These are phyloP conservation scores for Ophiocordyceps camponoti-leonardi DNA, from an alignment of 2,329 filamentous ascomycete genomes.

Conservation along the genomic window DNA sequence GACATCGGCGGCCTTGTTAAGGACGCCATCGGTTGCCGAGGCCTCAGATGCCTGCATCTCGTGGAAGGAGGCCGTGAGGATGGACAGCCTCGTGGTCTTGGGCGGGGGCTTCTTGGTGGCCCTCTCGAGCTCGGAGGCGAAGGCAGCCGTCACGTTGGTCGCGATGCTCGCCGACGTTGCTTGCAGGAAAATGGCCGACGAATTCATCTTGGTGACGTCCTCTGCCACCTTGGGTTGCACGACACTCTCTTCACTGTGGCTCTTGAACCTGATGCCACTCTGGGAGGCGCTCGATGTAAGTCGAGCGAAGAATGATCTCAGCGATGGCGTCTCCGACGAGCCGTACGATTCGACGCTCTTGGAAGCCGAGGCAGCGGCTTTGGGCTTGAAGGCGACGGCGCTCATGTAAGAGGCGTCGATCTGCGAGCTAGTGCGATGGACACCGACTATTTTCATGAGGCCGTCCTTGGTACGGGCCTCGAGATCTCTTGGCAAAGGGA, in stretches of 20 bases:
- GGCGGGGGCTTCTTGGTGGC: constrained; percentile 96
- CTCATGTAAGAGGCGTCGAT: constrained; percentile 86
- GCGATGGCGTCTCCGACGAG: constrained; percentile 34
- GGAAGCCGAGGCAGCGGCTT: constrained; percentile 18
- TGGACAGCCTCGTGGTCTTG: constrained; percentile 67
- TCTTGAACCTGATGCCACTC: constrained; percentile 31
- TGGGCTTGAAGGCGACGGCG: constrained; percentile 67
- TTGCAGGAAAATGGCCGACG: constrained; percentile 71
- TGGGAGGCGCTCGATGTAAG: constrained; percentile 44
- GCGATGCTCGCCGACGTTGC: constrained; percentile 71
- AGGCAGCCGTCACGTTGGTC: constrained; percentile 54
- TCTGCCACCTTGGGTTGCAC: constrained; percentile 47
- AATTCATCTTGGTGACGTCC: constrained; percentile 53
- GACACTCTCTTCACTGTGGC: constrained; percentile 43
- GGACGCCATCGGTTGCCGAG: constrained; percentile 20
- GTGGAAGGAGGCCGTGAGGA: constrained; percentile 83
- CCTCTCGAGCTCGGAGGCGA: constrained; percentile 75
- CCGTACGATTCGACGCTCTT: constrained; percentile 33
- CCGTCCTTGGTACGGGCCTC: constrained; percentile 72
- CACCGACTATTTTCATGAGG: constrained; percentile 68
- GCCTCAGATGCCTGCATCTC: constrained; percentile 52
- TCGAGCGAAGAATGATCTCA: constrained; percentile 66
- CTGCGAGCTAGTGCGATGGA: constrained; percentile 75
- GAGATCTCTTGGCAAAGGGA: constrained; percentile 61
- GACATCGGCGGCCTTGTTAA: constrained; percentile 52